Conservation (phyloP, 805 yeast species). For the Wickerhamomyces chaumierensis region DNA sequence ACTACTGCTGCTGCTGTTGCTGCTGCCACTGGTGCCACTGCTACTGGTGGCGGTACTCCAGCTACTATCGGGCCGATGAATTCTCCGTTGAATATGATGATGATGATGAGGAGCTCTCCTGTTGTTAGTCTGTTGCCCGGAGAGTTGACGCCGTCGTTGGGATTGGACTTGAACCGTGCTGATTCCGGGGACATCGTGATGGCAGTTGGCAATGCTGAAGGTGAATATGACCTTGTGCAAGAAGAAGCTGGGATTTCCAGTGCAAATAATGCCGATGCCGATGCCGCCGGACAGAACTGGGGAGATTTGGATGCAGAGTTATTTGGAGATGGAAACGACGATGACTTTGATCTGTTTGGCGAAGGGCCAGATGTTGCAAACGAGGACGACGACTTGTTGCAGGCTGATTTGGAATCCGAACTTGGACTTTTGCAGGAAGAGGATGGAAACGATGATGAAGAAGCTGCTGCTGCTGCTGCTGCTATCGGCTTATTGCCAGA, state of each 20-base stretch:
- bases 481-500: constrained; percentile 17
- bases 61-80: too few species aligned
- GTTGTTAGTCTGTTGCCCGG: not conserved
- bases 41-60: too few species aligned
- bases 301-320: constrained; percentile 22
- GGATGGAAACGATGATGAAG: constrained; percentile 2
- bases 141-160: not conserved
- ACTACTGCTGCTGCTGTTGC: too few species aligned
- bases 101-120: constrained; percentile 7
- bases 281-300: too few species aligned
- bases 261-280: too few species aligned
- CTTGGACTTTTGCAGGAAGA: constrained; percentile 15
- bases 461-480: constrained; percentile 11
- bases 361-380: constrained; percentile 7
- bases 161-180: too few species aligned
- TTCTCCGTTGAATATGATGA: not conserved
- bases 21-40: too few species aligned
- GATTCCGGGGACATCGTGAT: too few species aligned
- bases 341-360: constrained; percentile 20
- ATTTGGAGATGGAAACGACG: constrained; percentile 22
- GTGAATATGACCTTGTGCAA: too few species aligned
- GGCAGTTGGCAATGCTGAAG: not conserved
- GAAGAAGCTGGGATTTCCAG: too few species aligned
- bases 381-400: constrained; percentile 19
- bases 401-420: constrained; percentile 26